These are phyloP conservation scores for Kandelia obovata DNA, from an alignment of 345 rosid genomes.

Conservation along the genomic window DNA sequence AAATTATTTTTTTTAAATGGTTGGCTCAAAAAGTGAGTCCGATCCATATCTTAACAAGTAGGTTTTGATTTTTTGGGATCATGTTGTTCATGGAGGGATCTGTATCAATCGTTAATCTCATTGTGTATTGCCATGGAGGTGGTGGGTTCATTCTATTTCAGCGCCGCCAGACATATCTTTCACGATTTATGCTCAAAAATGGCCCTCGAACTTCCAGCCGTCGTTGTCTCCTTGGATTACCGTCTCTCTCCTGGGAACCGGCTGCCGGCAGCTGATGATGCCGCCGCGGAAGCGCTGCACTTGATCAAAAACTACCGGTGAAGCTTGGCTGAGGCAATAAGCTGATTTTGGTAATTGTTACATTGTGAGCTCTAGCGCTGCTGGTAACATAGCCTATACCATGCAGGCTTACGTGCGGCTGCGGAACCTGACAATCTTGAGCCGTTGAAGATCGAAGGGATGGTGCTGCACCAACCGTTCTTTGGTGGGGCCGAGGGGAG, in stretches of 20 bases:
- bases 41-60: too few species aligned
- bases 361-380: constrained; percentile 53
- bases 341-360: constrained; percentile 39
- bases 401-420: constrained; percentile 35
- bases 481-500: constrained; percentile 48
- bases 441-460: constrained; percentile 53
- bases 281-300: constrained; percentile 24
- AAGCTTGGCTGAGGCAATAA: constrained; percentile 8
- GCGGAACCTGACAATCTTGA: constrained; percentile 16
- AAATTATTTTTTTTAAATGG: too few species aligned
- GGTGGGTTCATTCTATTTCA: constrained; percentile 48
- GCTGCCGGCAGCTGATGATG: constrained; percentile 29
- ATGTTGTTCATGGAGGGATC: too few species aligned
- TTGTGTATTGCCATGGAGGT: constrained; percentile 44
- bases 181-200: constrained; percentile 38
- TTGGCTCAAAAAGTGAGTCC: too few species aligned
- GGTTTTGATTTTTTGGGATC: too few species aligned
- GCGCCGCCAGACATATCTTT: constrained; percentile 16
- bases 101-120: constrained; percentile 5
- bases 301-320: constrained; percentile 14
- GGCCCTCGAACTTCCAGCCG: constrained; percentile 28
- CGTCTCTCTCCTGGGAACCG: constrained; percentile 34
- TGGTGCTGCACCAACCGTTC: constrained; percentile 52
- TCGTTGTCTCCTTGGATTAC: constrained; percentile 48
- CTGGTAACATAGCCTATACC: constrained; percentile 51